Percentiles rank a stretch among this genome's conserved stretches.
phyloP scores from a whole-genome alignment of 148 eudicot genomes.

The Rhododendron molle region DNA sequence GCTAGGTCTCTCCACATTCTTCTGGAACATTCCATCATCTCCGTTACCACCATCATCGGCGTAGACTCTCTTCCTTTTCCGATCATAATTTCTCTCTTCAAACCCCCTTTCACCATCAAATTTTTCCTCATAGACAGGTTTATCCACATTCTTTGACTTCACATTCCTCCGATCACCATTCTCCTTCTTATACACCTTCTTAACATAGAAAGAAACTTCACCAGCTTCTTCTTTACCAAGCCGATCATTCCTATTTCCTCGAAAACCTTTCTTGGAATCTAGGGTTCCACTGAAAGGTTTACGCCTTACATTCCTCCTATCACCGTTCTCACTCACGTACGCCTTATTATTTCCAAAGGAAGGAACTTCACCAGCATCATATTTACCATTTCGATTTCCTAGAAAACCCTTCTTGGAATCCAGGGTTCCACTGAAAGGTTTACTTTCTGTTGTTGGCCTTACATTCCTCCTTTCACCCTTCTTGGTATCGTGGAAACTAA shows the following conservation, averaged over 20 bases:
- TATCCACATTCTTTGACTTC: neutral
- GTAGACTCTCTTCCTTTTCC: conserved; percentile 20
- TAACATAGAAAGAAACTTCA: conserved; percentile 6
- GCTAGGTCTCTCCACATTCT: neutral
- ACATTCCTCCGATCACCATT: neutral
- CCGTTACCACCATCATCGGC: neutral
- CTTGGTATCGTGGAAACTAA: conserved; percentile 6
- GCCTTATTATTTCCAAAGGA: neutral
- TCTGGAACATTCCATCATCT: neutral
- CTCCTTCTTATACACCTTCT: conserved; percentile 11
- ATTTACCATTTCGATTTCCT: neutral
- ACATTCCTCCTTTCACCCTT: conserved; percentile 1
- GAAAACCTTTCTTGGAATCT: conserved; percentile 9
- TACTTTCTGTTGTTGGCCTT: neutral
- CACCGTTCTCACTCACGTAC: neutral
- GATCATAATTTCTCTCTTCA: neutral
- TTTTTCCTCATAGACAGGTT: neutral
- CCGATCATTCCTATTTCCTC: conserved; percentile 1
- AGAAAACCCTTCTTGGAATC: neutral
- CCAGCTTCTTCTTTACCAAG: neutral
- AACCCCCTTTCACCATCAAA: neutral
- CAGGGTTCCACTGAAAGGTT: neutral
- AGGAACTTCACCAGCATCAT: neutral
- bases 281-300: neutral
- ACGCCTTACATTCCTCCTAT: conserved; percentile 1